phyloP scores from a whole-genome alignment of 2,329 filamentous ascomycete genomes.

The Elsinoe australis region DNA sequence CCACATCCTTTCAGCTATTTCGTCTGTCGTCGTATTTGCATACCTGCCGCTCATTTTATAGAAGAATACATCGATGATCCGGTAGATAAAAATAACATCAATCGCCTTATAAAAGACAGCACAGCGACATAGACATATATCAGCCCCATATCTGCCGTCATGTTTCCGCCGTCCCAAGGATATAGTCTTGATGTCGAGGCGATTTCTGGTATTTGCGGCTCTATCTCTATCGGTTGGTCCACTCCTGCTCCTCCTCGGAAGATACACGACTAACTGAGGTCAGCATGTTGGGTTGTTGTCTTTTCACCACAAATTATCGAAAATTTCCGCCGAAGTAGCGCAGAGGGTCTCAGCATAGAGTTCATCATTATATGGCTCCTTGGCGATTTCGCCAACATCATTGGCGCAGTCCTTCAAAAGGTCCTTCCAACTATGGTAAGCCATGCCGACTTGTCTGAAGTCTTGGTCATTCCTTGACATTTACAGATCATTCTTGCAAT shows the following conservation, averaged over 20 bases:
- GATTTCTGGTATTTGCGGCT: slow-evolving; percentile 87
- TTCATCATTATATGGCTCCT: slow-evolving; percentile 90
- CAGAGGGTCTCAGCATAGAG: slow-evolving; percentile 80
- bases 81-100: too few relatives aligned
- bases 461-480: too few relatives aligned
- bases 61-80: too few relatives aligned
- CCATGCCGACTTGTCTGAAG: too few relatives aligned
- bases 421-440: slow-evolving; percentile 90
- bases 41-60: background rate
- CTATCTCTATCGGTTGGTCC: slow-evolving; percentile 63
- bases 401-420: slow-evolving; percentile 83
- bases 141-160: too few relatives aligned
- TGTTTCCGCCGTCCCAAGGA: slow-evolving; percentile 48
- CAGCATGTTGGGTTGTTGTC: slow-evolving; percentile 90
- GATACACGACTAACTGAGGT: background rate
- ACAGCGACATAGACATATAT: too few relatives aligned
- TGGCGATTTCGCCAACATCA: slow-evolving; percentile 93
- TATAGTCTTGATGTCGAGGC: slow-evolving; percentile 77
- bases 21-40: background rate
- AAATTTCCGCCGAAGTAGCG: slow-evolving; percentile 77
- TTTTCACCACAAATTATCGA: slow-evolving; percentile 96
- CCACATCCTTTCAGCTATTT: background rate
- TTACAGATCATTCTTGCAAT: slow-evolving; percentile 82
- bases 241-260: background rate
- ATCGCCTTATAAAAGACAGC: too few relatives aligned